Evolutionary conservation across 805 yeast genomes (phyloP), one percentile per base, ranked within the genome.

Genomic region (Saturnispora sanitii): DNA sequence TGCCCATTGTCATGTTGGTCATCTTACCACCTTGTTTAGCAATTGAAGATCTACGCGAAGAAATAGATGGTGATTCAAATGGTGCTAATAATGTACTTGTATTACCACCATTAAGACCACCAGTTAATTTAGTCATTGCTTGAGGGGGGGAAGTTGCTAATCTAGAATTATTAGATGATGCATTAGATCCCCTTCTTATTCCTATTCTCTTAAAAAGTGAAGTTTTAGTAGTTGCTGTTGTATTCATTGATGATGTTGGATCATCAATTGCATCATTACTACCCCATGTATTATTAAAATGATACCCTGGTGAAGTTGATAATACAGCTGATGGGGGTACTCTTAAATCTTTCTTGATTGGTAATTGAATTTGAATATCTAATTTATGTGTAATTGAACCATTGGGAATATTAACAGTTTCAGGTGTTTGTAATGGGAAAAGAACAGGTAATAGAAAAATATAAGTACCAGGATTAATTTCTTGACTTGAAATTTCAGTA

Each of bases 401-500:
- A 44, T 71, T 64, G 8, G 76, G 67, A 1, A 81, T 68, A 5
- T 58, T 54, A 12, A 77, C 64, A 0, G 83, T 58, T 38, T 82
- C 84, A 0, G 90, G 83, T 2, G 79, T 70, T 42, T 67, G 69
- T 20, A 73, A 66, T 0, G 85, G 81, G 39, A 80, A 69, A 5
- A 74, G 57, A 0, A 77, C 62, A 0, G 92, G 90, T 5, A 82
- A 55, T 16, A 79, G 55, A 51, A 79, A 82, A 2, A 82, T 70
- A 52, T 82, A 82, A 48, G 78, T 72, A 18, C 94, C 94, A 1
- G 88, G 75, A 46, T 70, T 70, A 46, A 61, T 64, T 13, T 52
- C 47, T 18, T 47, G 45, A 5, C 45, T 18, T 15, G 47, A 46
- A 6, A 32, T 31, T 9, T 35, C 21, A 7, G 11, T n/a, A 20